phyloP scores from a whole-genome alignment of 2,329 filamentous ascomycete species.

The Sphaerulina musiva region DNA sequence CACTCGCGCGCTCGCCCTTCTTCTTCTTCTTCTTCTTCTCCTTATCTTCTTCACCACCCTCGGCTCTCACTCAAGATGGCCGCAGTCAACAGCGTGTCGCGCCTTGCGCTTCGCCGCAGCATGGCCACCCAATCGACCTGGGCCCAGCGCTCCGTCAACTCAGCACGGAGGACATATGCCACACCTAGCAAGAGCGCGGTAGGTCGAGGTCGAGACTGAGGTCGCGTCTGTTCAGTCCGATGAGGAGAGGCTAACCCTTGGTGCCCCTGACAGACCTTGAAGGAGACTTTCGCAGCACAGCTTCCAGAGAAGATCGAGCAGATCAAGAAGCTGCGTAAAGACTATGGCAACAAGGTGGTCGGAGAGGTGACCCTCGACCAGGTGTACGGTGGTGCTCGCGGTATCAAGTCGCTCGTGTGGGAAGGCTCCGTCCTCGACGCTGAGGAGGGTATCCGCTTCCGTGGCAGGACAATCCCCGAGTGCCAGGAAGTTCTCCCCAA shows the following conservation, averaged over 20 bases:
- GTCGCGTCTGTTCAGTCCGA: not conserved
- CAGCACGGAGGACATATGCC: conserved; percentile 75
- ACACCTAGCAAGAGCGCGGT: conserved; percentile 89
- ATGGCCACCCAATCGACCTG: conserved; percentile 61
- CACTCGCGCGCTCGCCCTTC: not conserved
- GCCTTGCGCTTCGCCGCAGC: conserved; percentile 73
- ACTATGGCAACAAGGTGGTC: conserved; percentile 89
- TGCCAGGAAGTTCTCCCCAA: conserved; percentile 97
- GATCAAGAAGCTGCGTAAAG: conserved; percentile 98
- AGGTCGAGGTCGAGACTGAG: conserved; percentile 31
- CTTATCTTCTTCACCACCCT: not conserved
- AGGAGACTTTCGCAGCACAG: conserved; percentile 96
- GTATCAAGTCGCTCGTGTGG: conserved; percentile 98
- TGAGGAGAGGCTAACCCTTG: not conserved
- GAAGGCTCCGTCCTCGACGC: conserved; percentile 96
- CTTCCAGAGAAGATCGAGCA: conserved; percentile 96
- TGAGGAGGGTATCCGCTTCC: conserved; percentile 98
- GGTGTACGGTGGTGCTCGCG: conserved; percentile 97
- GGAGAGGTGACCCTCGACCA: conserved; percentile 99
- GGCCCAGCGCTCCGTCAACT: conserved; percentile 57
- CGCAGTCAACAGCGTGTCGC: conserved; percentile 37
- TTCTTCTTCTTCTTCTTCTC: not conserved
- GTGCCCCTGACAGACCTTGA: conserved; percentile 65
- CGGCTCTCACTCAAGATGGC: conserved; percentile 27
- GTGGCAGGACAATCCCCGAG: conserved; percentile 97